Evolutionary conservation across 2,329 filamentous ascomycete genomes (phyloP).

Genomic region (Chaetomium olivaceum): DNA sequence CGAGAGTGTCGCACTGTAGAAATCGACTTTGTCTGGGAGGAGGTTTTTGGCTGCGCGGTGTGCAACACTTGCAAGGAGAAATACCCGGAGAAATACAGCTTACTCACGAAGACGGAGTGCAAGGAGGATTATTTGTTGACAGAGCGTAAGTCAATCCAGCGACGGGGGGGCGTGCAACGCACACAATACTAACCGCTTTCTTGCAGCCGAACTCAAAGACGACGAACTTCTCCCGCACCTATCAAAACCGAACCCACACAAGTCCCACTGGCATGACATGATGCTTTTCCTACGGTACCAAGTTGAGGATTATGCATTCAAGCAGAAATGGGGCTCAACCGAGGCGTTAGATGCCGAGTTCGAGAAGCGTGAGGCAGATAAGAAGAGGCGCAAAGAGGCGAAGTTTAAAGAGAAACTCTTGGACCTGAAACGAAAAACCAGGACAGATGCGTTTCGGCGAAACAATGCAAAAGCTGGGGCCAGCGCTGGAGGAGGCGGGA

Average conservation of each 20-base stretch:
- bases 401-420: conserved; percentile 89
- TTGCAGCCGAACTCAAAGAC: conserved; percentile 81
- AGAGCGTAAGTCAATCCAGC: conserved; percentile 62
- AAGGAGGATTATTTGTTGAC: conserved; percentile 94
- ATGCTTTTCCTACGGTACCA: conserved; percentile 94
- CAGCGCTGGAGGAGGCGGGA: conserved; percentile 36
- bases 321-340: conserved; percentile 84
- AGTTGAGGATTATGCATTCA: conserved; percentile 90
- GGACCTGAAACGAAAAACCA: conserved; percentile 89
- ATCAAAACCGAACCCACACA: conserved; percentile 89
- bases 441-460: conserved; percentile 84
- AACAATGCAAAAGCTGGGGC: conserved; percentile 57
- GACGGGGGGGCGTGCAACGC: neutral
- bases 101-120: conserved; percentile 95
- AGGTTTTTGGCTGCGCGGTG: conserved; percentile 73
- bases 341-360: conserved; percentile 89
- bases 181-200: conserved; percentile 3
- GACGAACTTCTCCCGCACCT: conserved; percentile 83
- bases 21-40: conserved; percentile 94
- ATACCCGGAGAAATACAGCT: conserved; percentile 85
- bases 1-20: conserved; percentile 80
- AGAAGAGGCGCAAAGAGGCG: conserved; percentile 82
- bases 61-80: conserved; percentile 88
- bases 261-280: conserved; percentile 97
- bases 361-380: conserved; percentile 72